phyloP scores from a whole-genome alignment of 2,329 filamentous ascomycete species.

The Pseudogymnoascus sp. region DNA sequence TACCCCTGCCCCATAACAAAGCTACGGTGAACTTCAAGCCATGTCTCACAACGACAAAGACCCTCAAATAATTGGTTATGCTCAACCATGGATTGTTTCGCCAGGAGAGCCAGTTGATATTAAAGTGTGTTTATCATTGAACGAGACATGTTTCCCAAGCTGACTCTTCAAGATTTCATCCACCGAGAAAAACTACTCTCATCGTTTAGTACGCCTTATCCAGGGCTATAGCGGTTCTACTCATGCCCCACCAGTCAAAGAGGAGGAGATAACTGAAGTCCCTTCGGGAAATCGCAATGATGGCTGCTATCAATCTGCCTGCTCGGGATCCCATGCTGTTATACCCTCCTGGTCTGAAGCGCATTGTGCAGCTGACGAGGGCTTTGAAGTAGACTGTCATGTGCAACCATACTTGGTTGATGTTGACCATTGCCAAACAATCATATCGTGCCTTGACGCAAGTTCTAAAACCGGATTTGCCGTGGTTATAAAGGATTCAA shows the following conservation, averaged over 20 bases:
- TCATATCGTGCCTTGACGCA: conserved; percentile 13
- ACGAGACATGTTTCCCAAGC: conserved; percentile 2
- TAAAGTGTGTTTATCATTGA: conserved; percentile 16
- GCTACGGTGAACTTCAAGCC: neutral
- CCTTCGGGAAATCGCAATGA: neutral
- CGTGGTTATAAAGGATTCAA: neutral
- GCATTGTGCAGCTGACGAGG: neutral
- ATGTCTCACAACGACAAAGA: conserved; percentile 1
- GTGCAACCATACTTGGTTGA: conserved; percentile 17
- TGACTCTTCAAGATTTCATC: conserved; percentile 17
- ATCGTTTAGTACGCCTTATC: conserved; percentile 17
- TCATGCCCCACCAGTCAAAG: conserved; percentile 14
- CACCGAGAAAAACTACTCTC: conserved; percentile 16
- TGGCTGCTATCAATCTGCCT: neutral
- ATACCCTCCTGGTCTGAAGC: conserved; percentile 16
- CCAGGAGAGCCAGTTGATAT: conserved; percentile 22
- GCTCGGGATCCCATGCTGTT: neutral
- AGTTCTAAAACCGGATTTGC: conserved; percentile 13
- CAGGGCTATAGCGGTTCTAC: conserved; percentile 16
- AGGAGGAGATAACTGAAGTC: conserved; percentile 12
- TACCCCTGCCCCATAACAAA: neutral
- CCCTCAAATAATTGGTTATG: conserved; percentile 22
- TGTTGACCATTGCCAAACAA: conserved; percentile 14
- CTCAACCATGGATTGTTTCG: conserved; percentile 23
- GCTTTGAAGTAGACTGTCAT: conserved; percentile 15